Evolutionary conservation across 805 yeast genomes (phyloP), one percentile per base, ranked within the genome.

Genomic region (Zygoascus ofunaensis): DNA sequence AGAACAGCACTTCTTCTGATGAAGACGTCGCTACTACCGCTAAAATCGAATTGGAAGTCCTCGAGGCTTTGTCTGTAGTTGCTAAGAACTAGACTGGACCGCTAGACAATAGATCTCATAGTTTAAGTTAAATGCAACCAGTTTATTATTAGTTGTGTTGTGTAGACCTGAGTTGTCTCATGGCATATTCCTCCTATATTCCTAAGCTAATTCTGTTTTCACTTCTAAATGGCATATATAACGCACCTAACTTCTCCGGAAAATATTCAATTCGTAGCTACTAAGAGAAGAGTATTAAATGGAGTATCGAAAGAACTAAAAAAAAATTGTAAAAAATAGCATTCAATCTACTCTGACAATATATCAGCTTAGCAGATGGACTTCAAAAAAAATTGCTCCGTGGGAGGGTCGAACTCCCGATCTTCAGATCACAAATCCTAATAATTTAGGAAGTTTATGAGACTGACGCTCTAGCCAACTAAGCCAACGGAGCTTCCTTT

Each of bases 11-110:
- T 49, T 82, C 94, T 49, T 69, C 90, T 41, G 97, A 66, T 51
- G 96, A 85, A 71, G 77, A 75, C 47, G 84, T 78, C 54, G 92
- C 94, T 57, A 94, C 95, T 54, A 94, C 85, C 72, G 97, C 97
- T 60, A 79, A 81, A 66, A 86, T 92, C 63, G 92, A 90, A 76
- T 74, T 90, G 63, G 97, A 92, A 72, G 95, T 92, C 46, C 79
- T 92, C 65, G 96, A 90, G 79, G 92, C 95, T 59, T 75, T 90
- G 65, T 82, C 84, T 66, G 77, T 81, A 57, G 79, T 82, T 65
- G 87, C 85, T 58, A 80, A 82, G 70, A 80, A 76, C 30, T 26
- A 26, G 12, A 26, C 12, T 26, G 12, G 12, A 26, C 7, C 7
- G 12, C 12, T 26, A 26, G 30, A 26, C 7, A 12, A 12, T 26